A percentile compares a stretch with the other conserved stretches of the same genome.
phyloP scores from a whole-genome alignment of 1,139 yeast genomes.

The Spathaspora sp. region DNA sequence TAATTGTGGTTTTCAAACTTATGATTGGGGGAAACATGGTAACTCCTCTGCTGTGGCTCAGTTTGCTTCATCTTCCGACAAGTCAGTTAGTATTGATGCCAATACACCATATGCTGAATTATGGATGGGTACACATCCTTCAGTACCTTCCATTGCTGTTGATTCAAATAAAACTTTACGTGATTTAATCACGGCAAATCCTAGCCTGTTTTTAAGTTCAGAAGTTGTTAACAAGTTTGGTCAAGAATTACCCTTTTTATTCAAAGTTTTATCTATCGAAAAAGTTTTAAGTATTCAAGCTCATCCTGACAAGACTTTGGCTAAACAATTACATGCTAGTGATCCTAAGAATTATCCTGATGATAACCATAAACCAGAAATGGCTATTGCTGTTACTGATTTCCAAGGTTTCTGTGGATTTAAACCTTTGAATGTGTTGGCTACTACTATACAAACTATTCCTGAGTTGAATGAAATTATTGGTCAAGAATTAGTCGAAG shows the following conservation, averaged over 20 bases:
- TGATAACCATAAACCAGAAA: conserved; percentile 97
- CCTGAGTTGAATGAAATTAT: conserved; percentile 77
- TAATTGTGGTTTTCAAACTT: conserved; percentile 64
- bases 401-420: conserved; percentile 99
- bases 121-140: conserved; percentile 99
- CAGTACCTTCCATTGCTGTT: conserved; percentile 74
- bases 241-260: conserved; percentile 83
- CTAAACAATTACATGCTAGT: conserved; percentile 65
- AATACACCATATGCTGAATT: conserved; percentile 82
- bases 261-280: conserved; percentile 88
- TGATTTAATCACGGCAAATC: conserved; percentile 60
- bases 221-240: conserved; percentile 67
- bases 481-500: conserved; percentile 55
- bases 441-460: conserved; percentile 60
- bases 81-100: conserved; percentile 59
- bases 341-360: conserved; percentile 97
- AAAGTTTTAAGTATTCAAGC: conserved; percentile 96
- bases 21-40: conserved; percentile 90
- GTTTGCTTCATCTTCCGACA: conserved; percentile 72
- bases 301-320: conserved; percentile 91
- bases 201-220: conserved; percentile 58
- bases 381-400: conserved; percentile 95
- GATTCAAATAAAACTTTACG: conserved; percentile 57
- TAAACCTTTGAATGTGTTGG: conserved; percentile 81
- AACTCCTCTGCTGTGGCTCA: conserved; percentile 82